Evolutionary conservation across 768 basidiomycete genomes (phyloP).

Genomic region (Amanita polypyramis): DNA sequence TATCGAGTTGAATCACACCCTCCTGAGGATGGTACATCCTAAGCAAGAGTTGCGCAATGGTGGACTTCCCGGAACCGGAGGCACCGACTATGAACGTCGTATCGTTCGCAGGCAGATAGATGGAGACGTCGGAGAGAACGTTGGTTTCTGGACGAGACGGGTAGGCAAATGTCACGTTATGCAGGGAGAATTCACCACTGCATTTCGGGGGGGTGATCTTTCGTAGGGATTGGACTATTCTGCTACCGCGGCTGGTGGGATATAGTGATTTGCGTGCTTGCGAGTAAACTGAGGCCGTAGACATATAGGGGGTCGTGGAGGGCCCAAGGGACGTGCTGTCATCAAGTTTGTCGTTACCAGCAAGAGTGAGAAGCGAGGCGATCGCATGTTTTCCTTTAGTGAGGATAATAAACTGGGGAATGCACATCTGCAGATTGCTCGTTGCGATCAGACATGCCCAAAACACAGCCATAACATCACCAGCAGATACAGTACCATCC

Average conservation of each 20-base stretch:
- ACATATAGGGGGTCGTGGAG: conserved; percentile 6
- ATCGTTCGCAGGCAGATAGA: conserved; percentile 65
- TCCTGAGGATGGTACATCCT: conserved; percentile 58
- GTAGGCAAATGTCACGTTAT: conserved; percentile 74
- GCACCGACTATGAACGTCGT: conserved; percentile 87
- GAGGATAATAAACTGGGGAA: conserved; percentile 71
- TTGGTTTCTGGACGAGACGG: conserved; percentile 62
- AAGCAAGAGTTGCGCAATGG: conserved; percentile 73
- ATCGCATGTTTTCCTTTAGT: conserved; percentile 80
- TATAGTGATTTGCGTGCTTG: conserved; percentile 40
- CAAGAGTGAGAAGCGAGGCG: conserved; percentile 53
- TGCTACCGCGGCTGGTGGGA: conserved; percentile 23
- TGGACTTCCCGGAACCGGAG: conserved; percentile 91
- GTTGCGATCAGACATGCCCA: conserved; percentile 94
- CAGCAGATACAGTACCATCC: conserved; percentile 55
- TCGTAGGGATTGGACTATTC: conserved; percentile 25
- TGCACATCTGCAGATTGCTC: conserved; percentile 76
- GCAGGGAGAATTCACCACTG: conserved; percentile 66
- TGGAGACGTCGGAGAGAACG: conserved; percentile 55
- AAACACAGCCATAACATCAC: conserved; percentile 92
- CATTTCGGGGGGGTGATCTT: conserved; percentile 59
- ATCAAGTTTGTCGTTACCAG: conserved; percentile 30
- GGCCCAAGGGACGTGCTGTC: conserved; percentile 4
- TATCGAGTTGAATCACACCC: conserved; percentile 73
- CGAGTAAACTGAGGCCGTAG: conserved; percentile 23